Evolutionary conservation across 129 eudicot species (phyloP), one percentile per base, ranked within the genome.

Genomic region (Ambrosia artemisiifolia): DNA sequence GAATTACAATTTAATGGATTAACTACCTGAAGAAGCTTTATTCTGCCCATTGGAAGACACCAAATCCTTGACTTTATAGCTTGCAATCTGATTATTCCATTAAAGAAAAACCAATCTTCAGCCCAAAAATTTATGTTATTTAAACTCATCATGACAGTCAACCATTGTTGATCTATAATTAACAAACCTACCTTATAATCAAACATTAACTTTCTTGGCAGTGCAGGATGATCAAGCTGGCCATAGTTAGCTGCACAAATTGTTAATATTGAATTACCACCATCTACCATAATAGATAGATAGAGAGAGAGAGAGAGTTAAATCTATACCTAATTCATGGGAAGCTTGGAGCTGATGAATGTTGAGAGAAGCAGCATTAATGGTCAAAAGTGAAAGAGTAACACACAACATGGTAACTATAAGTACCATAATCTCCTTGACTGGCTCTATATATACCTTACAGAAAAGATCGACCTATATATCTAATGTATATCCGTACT

Each of bases 191-290:
- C 75, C 64, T 60, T 48, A 18, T 20, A 48, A 62, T 50, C 14
- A 17, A 63, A 50, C 48, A 69, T 61, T 46, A 77, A 70, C 81
- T 77, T 77, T 62, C 81, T 77, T 70, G 81, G 65, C 9, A 48
- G 12, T 77, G 65, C 61, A 36, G 13, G 76, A 48, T 77, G 71
- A 69, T 62, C 50, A 70, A 35, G 71, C 54, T 49, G 71, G 65
- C 42, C 71, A 38, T 24, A 24, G 1, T 49, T 70, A 48, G 33
- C 80, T 76, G 44, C 63, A 76, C 7, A 47, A 33, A 44, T 7
- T 7, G n/a, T 13, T 43, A 2, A 44, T 67, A 75, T 33, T 18
- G 34, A 66, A 43, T 53, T 51, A 75, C 17, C 43, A 74, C 30
- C 34, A 51, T 13, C 17, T 9, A 11, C 35, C 38, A 35, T 24